Percentiles rank a stretch among this genome's conserved stretches.
These are phyloP conservation scores for Cyamopsis tetragonoloba DNA, from an alignment of 306 rosid species.

Conservation along the genomic window DNA sequence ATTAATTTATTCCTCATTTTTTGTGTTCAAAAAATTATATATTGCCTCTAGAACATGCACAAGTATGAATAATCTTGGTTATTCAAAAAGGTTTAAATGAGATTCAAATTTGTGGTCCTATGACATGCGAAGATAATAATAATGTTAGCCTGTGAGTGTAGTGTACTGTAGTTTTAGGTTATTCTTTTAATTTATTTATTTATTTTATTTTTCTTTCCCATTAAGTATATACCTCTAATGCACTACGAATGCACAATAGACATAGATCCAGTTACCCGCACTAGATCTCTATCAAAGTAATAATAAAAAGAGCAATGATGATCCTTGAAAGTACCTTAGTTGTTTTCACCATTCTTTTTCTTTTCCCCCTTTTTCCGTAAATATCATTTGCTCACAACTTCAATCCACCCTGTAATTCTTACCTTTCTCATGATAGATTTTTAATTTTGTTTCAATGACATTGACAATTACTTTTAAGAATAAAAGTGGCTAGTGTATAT, in stretches of 20 bases:
- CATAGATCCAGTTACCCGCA: constrained; percentile 8
- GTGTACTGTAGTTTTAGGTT: background rate
- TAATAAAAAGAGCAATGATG: constrained; percentile 46
- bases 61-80: constrained; percentile 11
- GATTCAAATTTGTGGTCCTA: constrained; percentile 34
- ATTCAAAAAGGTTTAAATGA: constrained; percentile 5
- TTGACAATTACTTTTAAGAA: background rate
- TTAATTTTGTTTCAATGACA: background rate
- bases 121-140: constrained; percentile 10
- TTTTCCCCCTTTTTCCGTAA: constrained; percentile 20
- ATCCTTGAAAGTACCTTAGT: constrained; percentile 39
- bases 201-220: background rate
- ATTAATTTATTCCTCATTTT: constrained; percentile 16
- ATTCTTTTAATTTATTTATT: background rate
- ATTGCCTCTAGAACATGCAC: constrained; percentile 23
- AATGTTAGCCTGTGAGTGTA: constrained; percentile 6
- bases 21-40: constrained; percentile 9
- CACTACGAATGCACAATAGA: constrained; percentile 6
- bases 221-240: constrained; percentile 8
- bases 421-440: constrained; percentile 7
- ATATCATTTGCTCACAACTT: constrained; percentile 14
- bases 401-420: constrained; percentile 28
- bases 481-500: background rate
- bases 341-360: constrained; percentile 30
- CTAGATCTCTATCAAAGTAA: constrained; percentile 22